phyloP scores from a whole-genome alignment of 75 land plant species.

The Cryptomeria japonica region DNA sequence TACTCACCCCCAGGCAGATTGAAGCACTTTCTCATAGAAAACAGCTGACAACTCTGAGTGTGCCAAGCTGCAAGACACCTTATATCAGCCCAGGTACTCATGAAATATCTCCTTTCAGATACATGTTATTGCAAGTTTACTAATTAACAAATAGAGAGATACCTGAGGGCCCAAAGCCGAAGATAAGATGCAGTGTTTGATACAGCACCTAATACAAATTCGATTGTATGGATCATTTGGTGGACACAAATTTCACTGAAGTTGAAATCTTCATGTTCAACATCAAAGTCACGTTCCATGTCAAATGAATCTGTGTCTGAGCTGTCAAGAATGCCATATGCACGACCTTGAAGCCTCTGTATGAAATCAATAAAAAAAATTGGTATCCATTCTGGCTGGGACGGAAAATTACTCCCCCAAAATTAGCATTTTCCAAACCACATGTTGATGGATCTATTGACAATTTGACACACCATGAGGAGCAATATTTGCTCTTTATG shows the following conservation, averaged over 20 bases:
- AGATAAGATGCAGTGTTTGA: constrained; percentile 99
- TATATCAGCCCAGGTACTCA: neutral
- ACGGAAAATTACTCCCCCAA: neutral
- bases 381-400: neutral
- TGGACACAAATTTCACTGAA: constrained; percentile 97
- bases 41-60: constrained; percentile 96
- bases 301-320: constrained; percentile 64
- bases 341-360: constrained; percentile 91
- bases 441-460: neutral
- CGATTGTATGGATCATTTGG: constrained; percentile 98
- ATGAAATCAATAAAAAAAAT: neutral
- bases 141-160: neutral
- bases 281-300: constrained; percentile 67
- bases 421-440: neutral
- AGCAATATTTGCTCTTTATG: too few species aligned
- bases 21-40: constrained; percentile 89
- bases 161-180: constrained; percentile 98
- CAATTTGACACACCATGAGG: too few species aligned
- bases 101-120: neutral
- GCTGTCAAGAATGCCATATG: constrained; percentile 79
- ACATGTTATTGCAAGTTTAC: neutral
- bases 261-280: constrained; percentile 88
- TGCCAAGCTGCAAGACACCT: constrained; percentile 70
- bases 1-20: constrained; percentile 91
- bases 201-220: constrained; percentile 93